Base-by-base conservation (phyloP, 768 basidiomycete genomes). In the Leccinum boreale region DNA sequence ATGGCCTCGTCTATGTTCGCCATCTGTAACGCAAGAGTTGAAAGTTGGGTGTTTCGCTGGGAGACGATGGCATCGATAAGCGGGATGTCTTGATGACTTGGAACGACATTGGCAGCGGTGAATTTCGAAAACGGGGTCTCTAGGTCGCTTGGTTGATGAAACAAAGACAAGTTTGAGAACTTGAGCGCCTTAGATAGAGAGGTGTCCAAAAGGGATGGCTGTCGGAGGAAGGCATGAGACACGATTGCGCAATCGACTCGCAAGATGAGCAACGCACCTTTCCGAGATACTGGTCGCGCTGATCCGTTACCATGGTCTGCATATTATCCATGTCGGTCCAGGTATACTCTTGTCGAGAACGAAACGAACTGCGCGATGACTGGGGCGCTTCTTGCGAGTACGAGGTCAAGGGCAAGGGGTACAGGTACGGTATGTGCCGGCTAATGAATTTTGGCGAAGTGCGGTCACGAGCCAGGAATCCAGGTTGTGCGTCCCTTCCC, bases 231-330 rank as follows among this genome's bases (percentile, higher is more conserved):
- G n/a, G 56, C 55, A 67, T 73, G 70, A 71, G 71, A 69, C 62
- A 71, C 50, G 66, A 71, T 71, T 64, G 70, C 71, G 72, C 72
- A 58, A 71, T 71, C 62, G 60, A 28, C 39, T 48, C 47, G 48
- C 45, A 29, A 56, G 53, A 57, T 35, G 55, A 48, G 31, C 5
- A 46, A 24, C 60, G 53, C 42, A 71, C 70, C 67, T 67, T 55
- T 35, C 51, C 50, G 48, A 68, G 58, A 61, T 39, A 60, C 6
- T 58, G 61, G 17, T 73, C 62, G 50, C 71, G 46, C 6, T 62
- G 62, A 39, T 26, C 35, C 48, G 67, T 59, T 15, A 31, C 21
- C 4, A 56, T 44, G 19, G 42, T 44, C 1, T 44, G 59, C 14
- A 69, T 52, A 21, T 47, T 50, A 7, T 69, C 56, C 67, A 66